phyloP scores from a whole-genome alignment of 371 early-diverging fungal genomes.

The Mortierella sp. region DNA sequence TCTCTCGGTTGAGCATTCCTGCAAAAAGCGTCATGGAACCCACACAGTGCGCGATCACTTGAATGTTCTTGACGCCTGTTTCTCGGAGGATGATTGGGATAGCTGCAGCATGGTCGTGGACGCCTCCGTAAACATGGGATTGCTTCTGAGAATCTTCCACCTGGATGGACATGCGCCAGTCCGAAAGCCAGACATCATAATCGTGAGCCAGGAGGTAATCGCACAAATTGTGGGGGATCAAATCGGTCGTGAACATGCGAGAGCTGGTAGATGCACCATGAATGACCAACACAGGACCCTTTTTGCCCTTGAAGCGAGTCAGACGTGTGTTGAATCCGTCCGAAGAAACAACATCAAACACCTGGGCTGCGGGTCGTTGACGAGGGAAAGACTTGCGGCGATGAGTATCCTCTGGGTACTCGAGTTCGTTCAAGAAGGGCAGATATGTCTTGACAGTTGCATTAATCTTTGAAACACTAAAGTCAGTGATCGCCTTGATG shows the following conservation, averaged over 20 bases:
- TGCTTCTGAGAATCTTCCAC: conserved; percentile 45
- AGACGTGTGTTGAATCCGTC: conserved; percentile 42
- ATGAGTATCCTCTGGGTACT: conserved; percentile 44
- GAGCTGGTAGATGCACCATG: conserved; percentile 54
- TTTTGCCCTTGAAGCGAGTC: conserved; percentile 48
- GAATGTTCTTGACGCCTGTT: conserved; percentile 50
- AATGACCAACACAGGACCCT: conserved; percentile 55
- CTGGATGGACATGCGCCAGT: conserved; percentile 50
- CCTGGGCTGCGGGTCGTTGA: conserved; percentile 35
- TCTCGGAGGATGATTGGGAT: conserved; percentile 45
- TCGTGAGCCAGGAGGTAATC: conserved; percentile 52
- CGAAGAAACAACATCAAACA: conserved; percentile 34
- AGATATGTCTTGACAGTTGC: conserved; percentile 34
- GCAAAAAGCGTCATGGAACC: conserved; percentile 54
- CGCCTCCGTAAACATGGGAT: conserved; percentile 37
- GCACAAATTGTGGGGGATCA: conserved; percentile 51
- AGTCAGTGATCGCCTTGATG: conserved; percentile 40
- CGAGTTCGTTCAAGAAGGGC: conserved; percentile 49
- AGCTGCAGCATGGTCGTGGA: conserved; percentile 48
- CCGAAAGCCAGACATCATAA: conserved; percentile 56
- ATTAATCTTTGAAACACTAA: conserved; percentile 26
- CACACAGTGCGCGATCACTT: conserved; percentile 54
- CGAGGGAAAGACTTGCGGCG: conserved; percentile 39
- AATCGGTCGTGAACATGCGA: conserved; percentile 47
- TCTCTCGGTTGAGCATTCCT: conserved; percentile 53